These are phyloP conservation scores for Anthracocystis panici-leucophaei DNA, from an alignment of 1,284 basidiomycete genomes.

Conservation along the genomic window DNA sequence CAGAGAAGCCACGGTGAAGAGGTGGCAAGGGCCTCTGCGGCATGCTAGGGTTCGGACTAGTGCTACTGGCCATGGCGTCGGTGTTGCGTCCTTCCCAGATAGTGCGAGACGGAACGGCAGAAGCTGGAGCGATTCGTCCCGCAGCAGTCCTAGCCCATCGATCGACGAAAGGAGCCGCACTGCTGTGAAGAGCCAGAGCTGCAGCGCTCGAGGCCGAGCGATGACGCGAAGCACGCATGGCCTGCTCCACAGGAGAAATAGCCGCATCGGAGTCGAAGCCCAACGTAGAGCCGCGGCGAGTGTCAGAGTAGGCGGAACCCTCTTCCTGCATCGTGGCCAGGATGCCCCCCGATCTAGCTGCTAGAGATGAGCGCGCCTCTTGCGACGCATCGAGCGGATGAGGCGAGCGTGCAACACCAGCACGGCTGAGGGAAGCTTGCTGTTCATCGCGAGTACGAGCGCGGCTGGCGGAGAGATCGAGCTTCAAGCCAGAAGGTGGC, in stretches of 20 bases:
- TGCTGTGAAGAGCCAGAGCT: slow-evolving; percentile 45
- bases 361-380: slow-evolving; percentile 25
- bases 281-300: slow-evolving; percentile 33
- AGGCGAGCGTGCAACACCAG: slow-evolving; percentile 38
- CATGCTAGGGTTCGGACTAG: slow-evolving; percentile 3
- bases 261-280: slow-evolving; percentile 21
- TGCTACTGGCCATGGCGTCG: slow-evolving; percentile 14
- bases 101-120: slow-evolving; percentile 19
- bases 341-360: slow-evolving; percentile 30
- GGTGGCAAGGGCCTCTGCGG: slow-evolving; percentile 27
- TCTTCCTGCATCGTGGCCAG: slow-evolving; percentile 54
- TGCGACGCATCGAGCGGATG: slow-evolving; percentile 37
- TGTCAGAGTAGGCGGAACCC: slow-evolving; percentile 8
- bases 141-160: slow-evolving; percentile 39
- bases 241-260: slow-evolving; percentile 26
- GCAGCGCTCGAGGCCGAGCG: slow-evolving; percentile 60
- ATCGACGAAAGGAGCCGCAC: slow-evolving; percentile 26
- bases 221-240: slow-evolving; percentile 43
- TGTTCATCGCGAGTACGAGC: slow-evolving; percentile 34
- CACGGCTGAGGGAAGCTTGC: slow-evolving; percentile 32
- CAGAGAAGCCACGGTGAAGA: slow-evolving; percentile 44
- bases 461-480: slow-evolving; percentile 20
- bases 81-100: slow-evolving; percentile 31
- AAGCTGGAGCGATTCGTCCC: slow-evolving; percentile 24
- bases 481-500: slow-evolving; percentile 29